These are phyloP conservation scores for Phytopythium vexans DNA, from an alignment of 352 stramenopile species.

Conservation along the genomic window DNA sequence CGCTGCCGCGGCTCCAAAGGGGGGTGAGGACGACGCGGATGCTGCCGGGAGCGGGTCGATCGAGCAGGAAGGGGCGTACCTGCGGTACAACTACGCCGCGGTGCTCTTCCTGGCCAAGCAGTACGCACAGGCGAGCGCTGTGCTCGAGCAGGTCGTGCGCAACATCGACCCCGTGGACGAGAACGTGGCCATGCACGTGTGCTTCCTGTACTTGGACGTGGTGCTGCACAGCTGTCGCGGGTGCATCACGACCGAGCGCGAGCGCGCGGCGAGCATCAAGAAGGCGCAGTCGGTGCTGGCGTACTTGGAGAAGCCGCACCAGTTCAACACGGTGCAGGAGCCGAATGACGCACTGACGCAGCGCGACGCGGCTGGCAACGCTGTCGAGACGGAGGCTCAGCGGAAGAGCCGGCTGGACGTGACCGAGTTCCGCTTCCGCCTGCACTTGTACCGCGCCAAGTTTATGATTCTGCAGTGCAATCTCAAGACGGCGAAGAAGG, in stretches of 20 bases:
- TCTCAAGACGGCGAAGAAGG: conserved; percentile 89
- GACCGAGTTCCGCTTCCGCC: conserved; percentile 87
- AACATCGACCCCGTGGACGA: conserved; percentile 91
- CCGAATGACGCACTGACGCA: conserved; percentile 32
- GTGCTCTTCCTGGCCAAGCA: conserved; percentile 88
- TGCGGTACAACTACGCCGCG: conserved; percentile 91
- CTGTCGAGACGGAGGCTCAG: conserved; percentile 44
- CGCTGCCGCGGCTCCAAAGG: conserved; percentile 8
- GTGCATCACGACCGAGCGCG: conserved; percentile 77
- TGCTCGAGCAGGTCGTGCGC: conserved; percentile 85
- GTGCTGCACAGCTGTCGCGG: conserved; percentile 87
- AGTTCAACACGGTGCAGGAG: conserved; percentile 79
- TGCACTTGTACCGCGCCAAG: conserved; percentile 93
- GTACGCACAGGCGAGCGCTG: conserved; percentile 80
- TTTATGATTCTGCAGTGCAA: conserved; percentile 86
- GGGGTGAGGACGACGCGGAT: conserved; percentile 15
- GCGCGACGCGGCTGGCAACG: conserved; percentile 27
- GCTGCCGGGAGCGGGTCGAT: conserved; percentile 43
- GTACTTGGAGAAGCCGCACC: conserved; percentile 89
- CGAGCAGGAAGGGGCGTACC: conserved; percentile 81
- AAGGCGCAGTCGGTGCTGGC: conserved; percentile 85
- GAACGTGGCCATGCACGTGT: conserved; percentile 90
- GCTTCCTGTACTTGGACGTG: conserved; percentile 91
- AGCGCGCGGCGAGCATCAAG: conserved; percentile 63
- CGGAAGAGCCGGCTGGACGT: conserved; percentile 62